Evolutionary conservation across 1,139 yeast genomes (phyloP).

Genomic region (Protomyces pachydermus): DNA sequence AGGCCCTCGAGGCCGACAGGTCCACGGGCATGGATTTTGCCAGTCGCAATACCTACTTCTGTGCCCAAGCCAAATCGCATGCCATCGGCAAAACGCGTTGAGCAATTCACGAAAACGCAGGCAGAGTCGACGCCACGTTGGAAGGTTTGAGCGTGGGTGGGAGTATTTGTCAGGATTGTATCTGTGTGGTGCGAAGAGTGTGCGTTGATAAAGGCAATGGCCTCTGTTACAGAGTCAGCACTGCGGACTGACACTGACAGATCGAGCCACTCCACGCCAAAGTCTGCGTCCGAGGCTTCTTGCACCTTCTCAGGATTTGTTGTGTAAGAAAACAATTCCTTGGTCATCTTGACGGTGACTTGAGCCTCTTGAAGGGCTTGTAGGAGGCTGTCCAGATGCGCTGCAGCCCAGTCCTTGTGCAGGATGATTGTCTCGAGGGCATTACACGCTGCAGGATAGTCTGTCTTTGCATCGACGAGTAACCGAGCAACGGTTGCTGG

Average conservation of each 20-base stretch:
- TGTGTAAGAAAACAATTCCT: conserved; percentile 50
- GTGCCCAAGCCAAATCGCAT: conserved; percentile 98
- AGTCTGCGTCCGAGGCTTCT: conserved; percentile 50
- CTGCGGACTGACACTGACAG: conserved; percentile 71
- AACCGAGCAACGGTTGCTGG: conserved; percentile 68
- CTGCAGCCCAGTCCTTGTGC: conserved; percentile 49
- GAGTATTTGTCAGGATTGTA: conserved; percentile 72
- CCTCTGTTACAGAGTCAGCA: conserved; percentile 57
- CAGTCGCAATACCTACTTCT: conserved; percentile 95
- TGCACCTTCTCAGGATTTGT: conserved; percentile 32
- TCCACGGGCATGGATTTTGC: conserved; percentile 95
- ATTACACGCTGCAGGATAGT: conserved; percentile 97
- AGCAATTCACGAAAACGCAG: conserved; percentile 98
- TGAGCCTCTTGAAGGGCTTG: conserved; percentile 54
- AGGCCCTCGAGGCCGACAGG: conserved; percentile 98
- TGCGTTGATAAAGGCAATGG: conserved; percentile 73
- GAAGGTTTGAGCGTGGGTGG: conserved; percentile 65
- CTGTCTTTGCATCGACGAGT: conserved; percentile 81
- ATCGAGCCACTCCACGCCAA: conserved; percentile 76
- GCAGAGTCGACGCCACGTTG: conserved; percentile 86
- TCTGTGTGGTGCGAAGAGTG: conserved; percentile 98
- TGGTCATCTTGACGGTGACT: conserved; percentile 58
- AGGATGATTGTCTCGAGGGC: conserved; percentile 84
- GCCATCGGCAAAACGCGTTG: conserved; percentile 97
- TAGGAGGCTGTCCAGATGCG: conserved; percentile 41